Evolutionary conservation across 202 grass and related monocot genomes (phyloP).

Genomic region (Saccharum hybrid): DNA sequence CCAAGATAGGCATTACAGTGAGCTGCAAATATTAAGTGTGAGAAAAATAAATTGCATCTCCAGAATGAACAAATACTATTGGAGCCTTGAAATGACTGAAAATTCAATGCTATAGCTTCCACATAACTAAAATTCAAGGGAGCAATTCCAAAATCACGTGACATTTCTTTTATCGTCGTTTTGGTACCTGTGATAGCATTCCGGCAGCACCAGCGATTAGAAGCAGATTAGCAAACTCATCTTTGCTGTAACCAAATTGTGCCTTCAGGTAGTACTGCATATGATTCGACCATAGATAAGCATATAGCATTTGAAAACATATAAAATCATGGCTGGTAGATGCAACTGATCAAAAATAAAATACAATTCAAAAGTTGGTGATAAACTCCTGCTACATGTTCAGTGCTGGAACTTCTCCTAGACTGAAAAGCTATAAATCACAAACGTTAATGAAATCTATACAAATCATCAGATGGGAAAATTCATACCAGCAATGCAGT

Average conservation of each 20-base stretch:
- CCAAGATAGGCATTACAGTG: no score
- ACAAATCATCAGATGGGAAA: background rate
- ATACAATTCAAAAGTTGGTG: background rate
- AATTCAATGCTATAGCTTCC: no score
- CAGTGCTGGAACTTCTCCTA: background rate
- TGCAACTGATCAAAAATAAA: background rate
- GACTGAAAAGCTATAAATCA: background rate
- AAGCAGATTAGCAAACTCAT: constrained; percentile 80
- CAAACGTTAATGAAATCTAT: background rate
- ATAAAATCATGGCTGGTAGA: background rate
- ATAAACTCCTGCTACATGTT: background rate
- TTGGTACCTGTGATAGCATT: no score
- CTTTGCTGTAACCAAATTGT: constrained; percentile 83
- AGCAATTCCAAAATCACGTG: no score
- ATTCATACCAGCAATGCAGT: constrained; percentile 67
- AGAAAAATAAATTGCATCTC: no score
- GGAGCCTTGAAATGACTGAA: no score
- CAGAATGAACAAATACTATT: no score
- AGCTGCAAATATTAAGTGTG: no score
- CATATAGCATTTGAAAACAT: background rate
- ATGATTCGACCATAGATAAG: background rate
- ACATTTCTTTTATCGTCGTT: no score
- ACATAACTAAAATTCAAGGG: no score
- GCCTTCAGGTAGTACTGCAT: constrained; percentile 92
- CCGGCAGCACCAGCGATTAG: no score